Evolutionary conservation across 768 basidiomycete species (phyloP).

Genomic region (Calocera cornea): DNA sequence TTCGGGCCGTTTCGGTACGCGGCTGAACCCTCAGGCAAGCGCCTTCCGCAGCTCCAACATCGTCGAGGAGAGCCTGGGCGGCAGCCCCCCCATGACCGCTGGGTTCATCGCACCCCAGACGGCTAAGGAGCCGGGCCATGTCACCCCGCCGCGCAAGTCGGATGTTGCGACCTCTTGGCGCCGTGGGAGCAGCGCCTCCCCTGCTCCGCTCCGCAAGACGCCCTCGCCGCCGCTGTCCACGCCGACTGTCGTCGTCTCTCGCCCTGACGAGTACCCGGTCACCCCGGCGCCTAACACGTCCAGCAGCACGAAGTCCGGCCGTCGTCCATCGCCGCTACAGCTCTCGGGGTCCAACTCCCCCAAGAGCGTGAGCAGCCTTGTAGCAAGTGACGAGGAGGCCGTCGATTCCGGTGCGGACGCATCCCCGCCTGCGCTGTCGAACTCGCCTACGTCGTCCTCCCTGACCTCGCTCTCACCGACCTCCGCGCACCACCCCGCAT

Average conservation of each 20-base stretch:
- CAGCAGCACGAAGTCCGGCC: not conserved
- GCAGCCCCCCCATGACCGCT: not conserved
- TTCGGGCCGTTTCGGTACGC: conserved; percentile 62
- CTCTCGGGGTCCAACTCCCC: not conserved
- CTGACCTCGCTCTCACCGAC: not conserved
- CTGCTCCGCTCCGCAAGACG: conserved; percentile 51
- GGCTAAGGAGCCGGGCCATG: conserved; percentile 28
- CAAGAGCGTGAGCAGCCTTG: not conserved
- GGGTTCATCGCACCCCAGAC: conserved; percentile 5
- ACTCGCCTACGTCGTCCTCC: not conserved
- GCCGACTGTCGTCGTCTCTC: conserved; percentile 54
- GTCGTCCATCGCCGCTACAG: not conserved
- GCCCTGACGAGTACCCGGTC: conserved; percentile 37
- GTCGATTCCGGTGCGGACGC: not conserved
- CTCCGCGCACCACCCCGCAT: conserved; percentile 33
- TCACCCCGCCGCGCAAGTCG: conserved; percentile 54
- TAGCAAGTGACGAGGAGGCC: not conserved
- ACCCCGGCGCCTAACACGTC: conserved; percentile 35
- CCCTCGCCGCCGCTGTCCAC: conserved; percentile 36
- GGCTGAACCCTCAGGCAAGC: conserved; percentile 34
- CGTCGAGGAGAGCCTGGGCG: conserved; percentile 24
- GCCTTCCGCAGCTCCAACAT: conserved; percentile 24
- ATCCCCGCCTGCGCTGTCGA: not conserved
- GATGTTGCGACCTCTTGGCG: conserved; percentile 72
- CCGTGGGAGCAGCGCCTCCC: conserved; percentile 45